Base-by-base conservation (phyloP, 441 rosid genomes). In the Isatis lusitanica region DNA sequence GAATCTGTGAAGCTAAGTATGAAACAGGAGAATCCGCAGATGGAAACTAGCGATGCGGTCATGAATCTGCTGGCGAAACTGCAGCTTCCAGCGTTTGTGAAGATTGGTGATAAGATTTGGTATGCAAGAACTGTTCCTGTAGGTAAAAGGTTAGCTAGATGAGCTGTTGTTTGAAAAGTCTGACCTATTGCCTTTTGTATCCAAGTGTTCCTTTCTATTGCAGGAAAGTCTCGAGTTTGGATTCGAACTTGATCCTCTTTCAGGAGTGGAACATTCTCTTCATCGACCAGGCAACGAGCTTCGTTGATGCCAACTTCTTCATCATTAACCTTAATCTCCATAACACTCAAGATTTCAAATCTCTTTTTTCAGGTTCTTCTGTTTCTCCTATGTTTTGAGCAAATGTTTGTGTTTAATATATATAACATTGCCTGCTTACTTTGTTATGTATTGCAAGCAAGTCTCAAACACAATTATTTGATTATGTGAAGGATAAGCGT, bases 91-190 rank as follows among this genome's bases (percentile, higher is more conserved):
- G 71, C 83, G 73, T 88, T 87, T 8, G 97, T 80, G 85, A 83
- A 81, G 6, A 94, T 78, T 5, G 98, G 97, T 1, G 93, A 73
- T 9, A 94, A 80, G 70, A 91, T 81, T 28, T 94, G 96, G 87
- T 84, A 94, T 2, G 92, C 86, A 40, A 94, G 93, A 70, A 91
- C 92, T 0, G 98, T 83, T 46, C 98, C 96, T 1, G 98, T 91
- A 0, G 97, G 98, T 56, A 93, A 73, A 2, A 89, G 89, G 33
- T 89, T 91, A 44, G 98, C 96, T 64, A 93, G 74, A 74, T 93
- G 85, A 12, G 96, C 90, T 7, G 90, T 86, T 84, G 96, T 91
- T 42, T 82, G 78, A 70, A 93, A 91, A 1, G 98, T 90, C 75
- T 94, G 89, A 62, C 87, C 82, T 16, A 90, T 85, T 35, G 97